phyloP scores from a whole-genome alignment of 2,329 filamentous ascomycete genomes.

The Penicillium rolfsii region DNA sequence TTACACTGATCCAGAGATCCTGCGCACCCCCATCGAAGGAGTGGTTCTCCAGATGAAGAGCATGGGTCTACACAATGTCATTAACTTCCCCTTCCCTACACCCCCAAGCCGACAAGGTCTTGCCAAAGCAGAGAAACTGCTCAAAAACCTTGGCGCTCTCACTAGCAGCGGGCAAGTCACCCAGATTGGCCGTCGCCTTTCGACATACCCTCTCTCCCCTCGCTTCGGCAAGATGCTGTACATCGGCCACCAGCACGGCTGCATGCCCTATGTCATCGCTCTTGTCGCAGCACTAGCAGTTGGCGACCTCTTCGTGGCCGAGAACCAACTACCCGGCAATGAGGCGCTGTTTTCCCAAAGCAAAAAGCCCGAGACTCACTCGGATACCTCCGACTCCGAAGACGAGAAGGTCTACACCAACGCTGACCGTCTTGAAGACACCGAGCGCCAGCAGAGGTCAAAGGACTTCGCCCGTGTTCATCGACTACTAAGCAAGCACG shows the following conservation, averaged over 20 bases:
- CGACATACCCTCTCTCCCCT: constrained; percentile 85
- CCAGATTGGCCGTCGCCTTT: constrained; percentile 76
- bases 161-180: constrained; percentile 74
- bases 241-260: constrained; percentile 79
- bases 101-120: constrained; percentile 77
- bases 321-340: constrained; percentile 72
- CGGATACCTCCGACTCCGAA: constrained; percentile 45
- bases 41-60: constrained; percentile 92
- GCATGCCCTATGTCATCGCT: constrained; percentile 82
- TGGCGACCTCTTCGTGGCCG: constrained; percentile 82
- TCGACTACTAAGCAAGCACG: constrained; percentile 75
- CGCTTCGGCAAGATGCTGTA: constrained; percentile 91
- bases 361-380: constrained; percentile 40
- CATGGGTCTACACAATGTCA: constrained; percentile 87
- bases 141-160: constrained; percentile 83
- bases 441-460: constrained; percentile 66
- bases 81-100: constrained; percentile 96
- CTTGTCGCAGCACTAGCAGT: constrained; percentile 87
- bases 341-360: constrained; percentile 37
- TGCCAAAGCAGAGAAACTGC: constrained; percentile 79
- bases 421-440: constrained; percentile 72
- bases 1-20: constrained; percentile 84
- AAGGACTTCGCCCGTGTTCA: constrained; percentile 73
- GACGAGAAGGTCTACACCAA: constrained; percentile 57
- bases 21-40: constrained; percentile 89